A percentile compares a stretch with the other conserved stretches of the same genome.
phyloP scores from a whole-genome alignment of 208 protist species.

The Acanthamoeba culbertsoni region DNA sequence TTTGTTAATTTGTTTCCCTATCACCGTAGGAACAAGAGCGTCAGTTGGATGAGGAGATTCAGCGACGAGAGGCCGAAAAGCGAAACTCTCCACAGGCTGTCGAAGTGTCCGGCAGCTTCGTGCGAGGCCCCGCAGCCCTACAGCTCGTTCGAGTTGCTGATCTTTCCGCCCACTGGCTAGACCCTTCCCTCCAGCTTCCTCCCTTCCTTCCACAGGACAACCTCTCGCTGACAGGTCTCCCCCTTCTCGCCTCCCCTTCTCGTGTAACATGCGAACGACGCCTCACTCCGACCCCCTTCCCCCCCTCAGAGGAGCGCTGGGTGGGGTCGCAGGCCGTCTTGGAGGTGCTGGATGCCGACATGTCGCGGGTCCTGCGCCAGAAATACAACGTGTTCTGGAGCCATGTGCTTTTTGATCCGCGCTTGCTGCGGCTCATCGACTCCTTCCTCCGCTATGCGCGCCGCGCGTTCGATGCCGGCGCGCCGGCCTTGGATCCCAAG shows the following conservation, averaged over 20 bases:
- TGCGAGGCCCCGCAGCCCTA: neutral
- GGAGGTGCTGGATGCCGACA: neutral
- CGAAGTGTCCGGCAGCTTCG: neutral
- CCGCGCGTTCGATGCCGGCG: neutral
- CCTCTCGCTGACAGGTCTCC: neutral
- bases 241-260: neutral
- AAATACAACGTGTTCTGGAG: conserved; percentile 57
- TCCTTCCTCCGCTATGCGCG: conserved; percentile 33
- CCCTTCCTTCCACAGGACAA: conserved; percentile 60
- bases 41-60: conserved; percentile 18
- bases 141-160: conserved; percentile 23
- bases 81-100: neutral
- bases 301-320: neutral
- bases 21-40: conserved; percentile 23
- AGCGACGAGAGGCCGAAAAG: conserved; percentile 40
- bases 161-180: conserved; percentile 56
- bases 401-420: conserved; percentile 59
- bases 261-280: neutral
- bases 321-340: neutral
- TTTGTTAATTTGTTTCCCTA: neutral
- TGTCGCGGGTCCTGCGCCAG: neutral
- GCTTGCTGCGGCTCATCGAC: neutral
- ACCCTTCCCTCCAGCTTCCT: neutral
- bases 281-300: neutral
- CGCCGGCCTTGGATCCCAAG: neutral